Base-by-base conservation (phyloP, 1,284 basidiomycete genomes). In the Spongispora temasekensis region DNA sequence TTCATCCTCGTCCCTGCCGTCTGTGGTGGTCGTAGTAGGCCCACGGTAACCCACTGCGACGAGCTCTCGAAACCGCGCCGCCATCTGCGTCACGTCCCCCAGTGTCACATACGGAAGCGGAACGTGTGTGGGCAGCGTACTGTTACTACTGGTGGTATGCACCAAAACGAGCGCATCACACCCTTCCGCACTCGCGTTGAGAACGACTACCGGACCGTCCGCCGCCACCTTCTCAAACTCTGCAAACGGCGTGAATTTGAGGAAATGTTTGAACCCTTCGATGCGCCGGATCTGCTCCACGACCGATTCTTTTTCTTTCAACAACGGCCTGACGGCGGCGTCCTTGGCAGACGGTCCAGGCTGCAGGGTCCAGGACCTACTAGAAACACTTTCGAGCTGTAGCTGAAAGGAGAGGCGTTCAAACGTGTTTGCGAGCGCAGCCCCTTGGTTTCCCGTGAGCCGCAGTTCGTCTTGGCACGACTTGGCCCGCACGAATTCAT, bases 201-300 rank as follows among this genome's bases (percentile, higher is more conserved):
- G 65, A 42, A 77, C 46, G 59, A 80, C 63, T 23, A 79, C 71
- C 1, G 78, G 78, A 4, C 78, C 77, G n/a, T 74, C 71, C 0
- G 51, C 56, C 0, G 72, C 68, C 4, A 64, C 77, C 48, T 65
- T 59, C 6, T 67, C 69, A 23, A 80, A 69, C 19, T 66, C 62
- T 9, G 58, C 23, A 50, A 72, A 77, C 2, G 66, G 59, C 13
- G 56, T 52, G 0, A 69, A 42, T 28, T 61, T 59, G 48, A 76
- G 62, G 35, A 77, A 76, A 21, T 57, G 56, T 30, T 60, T 66
- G 60, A 76, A 76, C 1, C 69, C 75, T 0, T 68, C 62, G 12
- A 71, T 34, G 17, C 64, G 64, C 25, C 69, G 67, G 21, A 77
- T 73, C 51, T 69, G 63, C 3, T 66, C 64, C 13, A 72, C 59